Evolutionary conservation across 2,329 filamentous ascomycete species (phyloP).

Genomic region (Trichophyton mentagrophytes): DNA sequence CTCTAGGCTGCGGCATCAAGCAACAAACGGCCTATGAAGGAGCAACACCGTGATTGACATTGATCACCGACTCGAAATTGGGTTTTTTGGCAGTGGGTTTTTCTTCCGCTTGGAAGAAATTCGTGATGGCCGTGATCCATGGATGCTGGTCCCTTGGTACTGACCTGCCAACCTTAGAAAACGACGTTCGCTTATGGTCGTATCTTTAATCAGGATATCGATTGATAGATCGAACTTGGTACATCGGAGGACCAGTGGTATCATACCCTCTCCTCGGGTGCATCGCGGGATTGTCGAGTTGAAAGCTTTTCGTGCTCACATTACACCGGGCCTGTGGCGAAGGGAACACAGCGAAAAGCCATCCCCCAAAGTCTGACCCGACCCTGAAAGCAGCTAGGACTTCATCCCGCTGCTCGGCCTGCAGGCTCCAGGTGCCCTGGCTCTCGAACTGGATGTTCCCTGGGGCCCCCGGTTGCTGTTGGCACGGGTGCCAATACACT

Average conservation of each 20-base stretch:
- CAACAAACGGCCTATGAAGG: neutral
- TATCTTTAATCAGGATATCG: neutral
- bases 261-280: neutral
- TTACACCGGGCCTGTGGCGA: neutral
- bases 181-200: neutral
- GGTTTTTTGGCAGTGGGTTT: neutral
- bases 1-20: neutral
- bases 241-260: neutral
- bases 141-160: neutral
- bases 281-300: neutral
- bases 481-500: neutral
- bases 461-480: neutral
- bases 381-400: neutral
- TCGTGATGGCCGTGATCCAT: neutral
- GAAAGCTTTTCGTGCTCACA: neutral
- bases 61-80: neutral
- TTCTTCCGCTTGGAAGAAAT: neutral
- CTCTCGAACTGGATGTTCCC: neutral
- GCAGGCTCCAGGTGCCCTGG: neutral
- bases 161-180: neutral
- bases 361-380: neutral
- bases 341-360: neutral
- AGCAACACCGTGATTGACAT: neutral
- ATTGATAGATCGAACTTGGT: neutral
- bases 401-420: neutral